Conservation (phyloP, 2,329 filamentous ascomycete species). For the Acrodontium crateriforme region DNA sequence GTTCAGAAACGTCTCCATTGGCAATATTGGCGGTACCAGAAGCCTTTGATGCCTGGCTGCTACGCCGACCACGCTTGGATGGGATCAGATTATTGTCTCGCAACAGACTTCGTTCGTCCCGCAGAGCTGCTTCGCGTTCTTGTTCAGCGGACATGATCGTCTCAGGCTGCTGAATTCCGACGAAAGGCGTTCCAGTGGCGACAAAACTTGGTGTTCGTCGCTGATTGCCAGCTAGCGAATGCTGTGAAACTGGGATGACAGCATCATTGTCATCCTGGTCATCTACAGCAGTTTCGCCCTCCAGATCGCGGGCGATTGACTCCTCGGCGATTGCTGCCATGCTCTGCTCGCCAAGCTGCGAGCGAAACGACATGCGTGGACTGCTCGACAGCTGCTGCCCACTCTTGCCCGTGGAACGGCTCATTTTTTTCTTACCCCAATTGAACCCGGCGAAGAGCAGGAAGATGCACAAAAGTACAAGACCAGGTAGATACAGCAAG, state of each 20-base stretch:
- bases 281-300: slow-evolving; percentile 11
- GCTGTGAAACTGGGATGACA: slow-evolving; percentile 14
- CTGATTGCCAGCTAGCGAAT: slow-evolving; percentile 52
- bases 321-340: slow-evolving; percentile 18
- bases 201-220: slow-evolving; percentile 66
- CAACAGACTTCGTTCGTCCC: slow-evolving; percentile 45
- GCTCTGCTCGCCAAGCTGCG: slow-evolving; percentile 7
- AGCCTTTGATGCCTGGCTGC: slow-evolving; percentile 11
- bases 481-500: no score
- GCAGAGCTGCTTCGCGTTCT: slow-evolving; percentile 39
- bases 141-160: slow-evolving; percentile 27
- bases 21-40: slow-evolving; percentile 4
- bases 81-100: slow-evolving; percentile 46
- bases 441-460: no score
- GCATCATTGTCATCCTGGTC: slow-evolving; percentile 8
- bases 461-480: no score
- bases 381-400: slow-evolving; percentile 1
- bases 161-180: slow-evolving; percentile 43
- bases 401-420: no score
- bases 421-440: no score
- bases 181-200: slow-evolving; percentile 56
- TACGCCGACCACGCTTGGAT: slow-evolving; percentile 33
- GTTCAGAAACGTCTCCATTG: slow-evolving; percentile 5
- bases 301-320: slow-evolving; percentile 18
- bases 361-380: slow-evolving; percentile 11